Evolutionary conservation across 441 rosid species (phyloP).

Genomic region (Bocquillonia castaneifolia): DNA sequence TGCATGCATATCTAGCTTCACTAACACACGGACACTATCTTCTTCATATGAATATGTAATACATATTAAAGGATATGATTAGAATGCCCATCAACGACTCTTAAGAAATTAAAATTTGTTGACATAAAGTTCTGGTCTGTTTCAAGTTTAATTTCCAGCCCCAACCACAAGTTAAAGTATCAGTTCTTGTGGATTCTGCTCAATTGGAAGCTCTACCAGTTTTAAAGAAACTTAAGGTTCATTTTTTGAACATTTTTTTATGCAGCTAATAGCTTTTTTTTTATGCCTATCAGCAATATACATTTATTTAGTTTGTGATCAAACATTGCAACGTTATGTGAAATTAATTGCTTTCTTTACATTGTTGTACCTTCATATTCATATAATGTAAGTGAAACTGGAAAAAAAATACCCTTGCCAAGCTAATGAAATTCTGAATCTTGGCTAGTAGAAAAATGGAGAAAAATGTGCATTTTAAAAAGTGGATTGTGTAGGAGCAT

Average conservation of each 20-base stretch:
- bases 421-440: slow-evolving; percentile 2
- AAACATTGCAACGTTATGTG: background rate
- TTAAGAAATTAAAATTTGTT: no score
- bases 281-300: background rate
- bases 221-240: slow-evolving; percentile 78
- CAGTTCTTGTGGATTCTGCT: slow-evolving; percentile 52
- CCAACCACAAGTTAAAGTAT: slow-evolving; percentile 30
- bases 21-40: no score
- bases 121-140: no score
- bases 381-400: background rate
- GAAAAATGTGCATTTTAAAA: background rate
- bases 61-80: no score
- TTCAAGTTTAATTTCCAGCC: no score
- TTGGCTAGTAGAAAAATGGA: background rate
- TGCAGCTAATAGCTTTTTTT: background rate
- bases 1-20: no score
- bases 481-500: background rate
- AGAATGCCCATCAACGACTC: no score
- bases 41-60: no score
- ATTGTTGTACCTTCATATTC: background rate
- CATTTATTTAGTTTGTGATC: background rate
- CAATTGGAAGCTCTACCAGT: slow-evolving; percentile 68
- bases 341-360: slow-evolving; percentile 3
- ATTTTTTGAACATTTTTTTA: slow-evolving; percentile 17
- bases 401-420: background rate